Conservation (phyloP, 371 early-diverging fungal species). For the Syncephalastrum monosporum region DNA sequence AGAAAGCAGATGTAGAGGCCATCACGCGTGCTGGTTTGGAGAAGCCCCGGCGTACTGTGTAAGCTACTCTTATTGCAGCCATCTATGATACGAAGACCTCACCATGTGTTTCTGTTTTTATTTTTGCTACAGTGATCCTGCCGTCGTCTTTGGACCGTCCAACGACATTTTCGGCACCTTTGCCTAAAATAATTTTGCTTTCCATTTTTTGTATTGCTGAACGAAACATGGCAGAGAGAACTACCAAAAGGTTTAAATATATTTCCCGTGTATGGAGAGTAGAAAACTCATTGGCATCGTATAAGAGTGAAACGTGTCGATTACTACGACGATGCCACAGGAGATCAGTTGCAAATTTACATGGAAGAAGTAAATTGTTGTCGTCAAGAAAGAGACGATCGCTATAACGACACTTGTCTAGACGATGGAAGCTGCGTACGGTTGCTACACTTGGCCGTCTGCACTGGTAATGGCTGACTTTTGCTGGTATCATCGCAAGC, state of each 20-base stretch:
- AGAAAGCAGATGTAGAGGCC: constrained; percentile 29
- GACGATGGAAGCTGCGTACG: constrained; percentile 54
- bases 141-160: constrained; percentile 25
- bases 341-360: constrained; percentile 1
- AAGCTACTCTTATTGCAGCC: neutral
- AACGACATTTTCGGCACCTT: constrained; percentile 28
- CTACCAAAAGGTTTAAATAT: too few relatives aligned
- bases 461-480: constrained; percentile 52
- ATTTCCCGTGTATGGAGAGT: too few relatives aligned
- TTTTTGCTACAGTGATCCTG: constrained; percentile 22
- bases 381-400: too few relatives aligned
- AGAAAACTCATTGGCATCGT: too few relatives aligned
- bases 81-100: neutral
- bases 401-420: constrained; percentile 8
- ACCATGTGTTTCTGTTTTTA: neutral
- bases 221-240: too few relatives aligned
- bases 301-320: constrained; percentile 13
- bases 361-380: constrained; percentile 10
- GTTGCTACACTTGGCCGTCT: constrained; percentile 60
- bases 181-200: too few relatives aligned
- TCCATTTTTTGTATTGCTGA: too few relatives aligned
- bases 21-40: constrained; percentile 31
- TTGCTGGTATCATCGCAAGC: constrained; percentile 30
- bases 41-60: constrained; percentile 25
- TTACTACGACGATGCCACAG: constrained; percentile 4